Evolutionary conservation across 441 rosid genomes (phyloP), one percentile per base, ranked within the genome.

Genomic region (Flueggea neowawraea): DNA sequence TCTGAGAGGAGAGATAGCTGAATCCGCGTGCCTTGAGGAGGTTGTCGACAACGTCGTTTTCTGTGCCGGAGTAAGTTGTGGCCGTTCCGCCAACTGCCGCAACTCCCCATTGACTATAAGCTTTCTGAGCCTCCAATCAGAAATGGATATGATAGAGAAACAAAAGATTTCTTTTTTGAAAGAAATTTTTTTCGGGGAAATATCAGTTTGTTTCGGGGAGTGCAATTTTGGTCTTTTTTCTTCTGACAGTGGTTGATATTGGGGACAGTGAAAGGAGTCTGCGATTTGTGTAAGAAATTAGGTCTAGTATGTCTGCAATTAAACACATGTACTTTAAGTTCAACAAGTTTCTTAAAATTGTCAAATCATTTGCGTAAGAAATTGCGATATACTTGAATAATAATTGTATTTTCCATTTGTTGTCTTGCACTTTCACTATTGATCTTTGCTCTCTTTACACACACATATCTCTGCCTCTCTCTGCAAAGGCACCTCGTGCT

Each of bases 1-100:
- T 79, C 77, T 86, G 90, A 68, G 91, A 80, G 81, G 60, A 85
- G 59, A 79, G 79, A 52, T 91, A 84, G 57, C 67, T 73, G 76
- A 72, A 68, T 52, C 96, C 98, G 52, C 83, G 88, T 55, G 84
- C 79, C 75, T 75, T 78, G 60, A 85, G 82, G 75, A 73, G 80
- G 57, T 32, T 57, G 60, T 84, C 86, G 31, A 83, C 79, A 52
- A 94, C 95, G 63, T 88, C 95, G 72, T 86, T 87, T 57, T 62
- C 68, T 66, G 64, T 39, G 65, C 61, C 53, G 33, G 79, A 55
- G 63, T 61, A 52, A 48, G 81, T 48, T 45, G 84, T 36, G 57
- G 69, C 53, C 17, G 87, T 73, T 47, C 86, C 95, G 50, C 85
- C 86, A n/a, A 80, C 74, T 32, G 83, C 83, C 8, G 94, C 95